Conservation (phyloP, 352 stramenopile species). For the Globisporangium spiculum region DNA sequence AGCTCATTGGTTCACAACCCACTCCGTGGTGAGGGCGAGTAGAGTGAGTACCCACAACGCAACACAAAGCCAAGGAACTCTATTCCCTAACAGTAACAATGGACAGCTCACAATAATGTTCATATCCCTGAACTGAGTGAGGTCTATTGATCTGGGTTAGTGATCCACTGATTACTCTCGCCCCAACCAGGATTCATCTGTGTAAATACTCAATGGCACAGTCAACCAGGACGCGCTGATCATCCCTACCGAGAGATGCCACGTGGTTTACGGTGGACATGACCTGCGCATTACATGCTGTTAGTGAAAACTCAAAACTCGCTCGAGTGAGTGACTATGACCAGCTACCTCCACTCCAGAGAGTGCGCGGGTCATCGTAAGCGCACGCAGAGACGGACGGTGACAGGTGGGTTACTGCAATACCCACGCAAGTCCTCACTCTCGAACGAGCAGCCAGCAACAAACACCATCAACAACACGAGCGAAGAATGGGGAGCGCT, state of each 20-base stretch:
- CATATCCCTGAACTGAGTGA: too few species aligned
- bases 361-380: too few species aligned
- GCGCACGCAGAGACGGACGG: too few species aligned
- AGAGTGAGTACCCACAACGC: too few species aligned
- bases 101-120: too few species aligned
- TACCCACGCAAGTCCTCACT: background rate
- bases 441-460: background rate
- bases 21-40: too few species aligned
- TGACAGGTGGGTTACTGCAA: too few species aligned
- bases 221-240: background rate
- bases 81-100: too few species aligned
- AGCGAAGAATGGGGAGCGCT: background rate
- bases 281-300: background rate
- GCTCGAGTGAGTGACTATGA: background rate
- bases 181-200: background rate
- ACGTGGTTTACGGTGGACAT: background rate
- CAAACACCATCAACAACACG: background rate
- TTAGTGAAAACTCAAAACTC: background rate
- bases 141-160: background rate
- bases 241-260: background rate
- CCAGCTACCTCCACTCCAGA: background rate
- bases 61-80: too few species aligned
- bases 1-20: too few species aligned
- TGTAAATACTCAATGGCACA: background rate
- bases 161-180: background rate